Conservation (phyloP, 2,329 filamentous ascomycete genomes). For the Rhinocladiella mackenziei region DNA sequence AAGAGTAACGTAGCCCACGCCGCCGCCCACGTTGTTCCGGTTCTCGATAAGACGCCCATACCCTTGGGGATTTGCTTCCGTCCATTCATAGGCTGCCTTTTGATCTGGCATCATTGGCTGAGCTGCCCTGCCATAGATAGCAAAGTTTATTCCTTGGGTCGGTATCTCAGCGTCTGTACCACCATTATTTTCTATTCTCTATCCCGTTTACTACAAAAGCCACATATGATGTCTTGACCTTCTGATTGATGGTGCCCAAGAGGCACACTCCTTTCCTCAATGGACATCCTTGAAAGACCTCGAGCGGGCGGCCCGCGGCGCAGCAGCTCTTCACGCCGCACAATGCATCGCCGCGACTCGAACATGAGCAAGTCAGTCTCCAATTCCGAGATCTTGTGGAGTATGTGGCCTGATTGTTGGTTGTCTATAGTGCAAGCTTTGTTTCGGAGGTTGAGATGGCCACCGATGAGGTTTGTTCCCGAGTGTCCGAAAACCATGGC, state of each 20-base stretch:
- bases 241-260: background rate
- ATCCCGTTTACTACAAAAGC: background rate
- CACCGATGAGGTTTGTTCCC: constrained; percentile 70
- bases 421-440: constrained; percentile 58
- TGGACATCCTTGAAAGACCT: constrained; percentile 32
- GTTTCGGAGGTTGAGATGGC: constrained; percentile 99
- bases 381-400: background rate
- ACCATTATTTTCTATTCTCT: background rate
- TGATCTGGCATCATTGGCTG: no score
- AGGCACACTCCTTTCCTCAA: constrained; percentile 7
- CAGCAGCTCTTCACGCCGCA: constrained; percentile 14
- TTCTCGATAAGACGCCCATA: constrained; percentile 6
- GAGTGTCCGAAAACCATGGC: background rate
- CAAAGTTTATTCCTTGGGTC: no score
- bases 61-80: background rate
- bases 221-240: constrained; percentile 1
- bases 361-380: constrained; percentile 60
- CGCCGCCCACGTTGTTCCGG: background rate
- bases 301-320: constrained; percentile 26
- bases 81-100: no score
- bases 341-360: constrained; percentile 62
- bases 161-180: background rate
- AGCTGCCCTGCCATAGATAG: no score
- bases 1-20: no score
- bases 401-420: constrained; percentile 27